phyloP scores from a whole-genome alignment of 2,329 filamentous ascomycete genomes.

The Juglanconis sp. region DNA sequence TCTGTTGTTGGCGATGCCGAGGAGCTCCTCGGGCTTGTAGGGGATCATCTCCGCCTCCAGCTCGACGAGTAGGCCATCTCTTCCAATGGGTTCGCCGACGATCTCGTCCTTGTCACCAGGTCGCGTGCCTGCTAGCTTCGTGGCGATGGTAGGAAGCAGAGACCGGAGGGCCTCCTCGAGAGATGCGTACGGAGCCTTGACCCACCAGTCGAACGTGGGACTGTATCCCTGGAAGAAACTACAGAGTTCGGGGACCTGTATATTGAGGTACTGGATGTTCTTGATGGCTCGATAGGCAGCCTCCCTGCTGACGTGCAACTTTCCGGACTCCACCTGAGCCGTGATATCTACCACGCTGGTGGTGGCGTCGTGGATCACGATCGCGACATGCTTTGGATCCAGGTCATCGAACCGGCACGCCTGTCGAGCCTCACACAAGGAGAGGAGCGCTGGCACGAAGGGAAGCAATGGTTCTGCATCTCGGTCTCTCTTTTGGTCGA shows the following conservation, averaged over 20 bases:
- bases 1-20: slow-evolving; percentile 47
- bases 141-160: slow-evolving; percentile 36
- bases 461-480: slow-evolving; percentile 40
- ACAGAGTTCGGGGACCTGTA: slow-evolving; percentile 43
- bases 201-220: slow-evolving; percentile 57
- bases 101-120: slow-evolving; percentile 45
- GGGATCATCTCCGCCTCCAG: slow-evolving; percentile 56
- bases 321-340: slow-evolving; percentile 31
- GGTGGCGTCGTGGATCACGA: slow-evolving; percentile 35
- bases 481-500: slow-evolving; percentile 35
- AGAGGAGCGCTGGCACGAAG: slow-evolving; percentile 39
- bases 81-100: slow-evolving; percentile 55
- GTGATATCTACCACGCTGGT: slow-evolving; percentile 31
- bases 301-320: slow-evolving; percentile 36
- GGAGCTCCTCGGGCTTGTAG: slow-evolving; percentile 55
- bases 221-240: slow-evolving; percentile 54
- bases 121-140: slow-evolving; percentile 42
- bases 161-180: slow-evolving; percentile 35
- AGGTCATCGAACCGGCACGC: slow-evolving; percentile 35
- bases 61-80: slow-evolving; percentile 47
- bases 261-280: slow-evolving; percentile 37
- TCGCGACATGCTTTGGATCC: slow-evolving; percentile 40
- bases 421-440: slow-evolving; percentile 47
- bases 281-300: slow-evolving; percentile 46
- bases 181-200: slow-evolving; percentile 39